Base-by-base conservation (phyloP, 371 early-diverging fungal genomes). In the Mortierella sp. region DNA sequence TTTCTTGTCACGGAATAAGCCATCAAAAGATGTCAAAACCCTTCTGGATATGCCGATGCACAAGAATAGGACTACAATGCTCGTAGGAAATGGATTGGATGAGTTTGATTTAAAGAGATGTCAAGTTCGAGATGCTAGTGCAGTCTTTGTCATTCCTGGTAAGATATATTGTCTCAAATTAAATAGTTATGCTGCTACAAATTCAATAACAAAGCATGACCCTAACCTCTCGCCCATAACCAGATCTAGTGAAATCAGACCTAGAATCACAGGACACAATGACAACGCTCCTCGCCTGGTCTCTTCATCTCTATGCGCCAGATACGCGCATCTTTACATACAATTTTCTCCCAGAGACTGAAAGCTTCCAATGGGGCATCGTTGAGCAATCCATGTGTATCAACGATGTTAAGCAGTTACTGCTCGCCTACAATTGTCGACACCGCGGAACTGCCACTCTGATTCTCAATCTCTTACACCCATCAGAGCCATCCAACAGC, bases 371-470 rank as follows among this genome's bases (percentile, higher is more conserved):
- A 69, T 90, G 89, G 60, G 83, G 83, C 53, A 79, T 89, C 43
- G 88, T 91, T 7, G 88, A 87, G 51, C 89, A 89, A 59, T 88
- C 89, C 34, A 88, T 93, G 37, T 94, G 93, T 57, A 86, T 91
- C 19, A 85, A 88, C 7, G 92, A 93, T 61, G 86, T 94, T 64
- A 91, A 92, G 73, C 93, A 94, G 67, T 85, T 91, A 54, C 71
- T 93, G 19, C 59, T 94, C 7, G 93, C 87, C 0, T 89, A 91
- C 80, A 91, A 88, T 56, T 90, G 91, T 53, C 81, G 92, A 5
- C 92, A 92, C 62, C 85, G 87, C 3, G 94, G 93, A 8, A 86
- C 89, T 0, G 88, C 91, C 0, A 92, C 93, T 10, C 53, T 94
- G 23, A 72, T 93, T 40, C 85, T 92, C 26, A 94, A 93, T 68